Base-by-base conservation (phyloP, 352 stramenopile genomes). In the Globisporangium canariense region DNA sequence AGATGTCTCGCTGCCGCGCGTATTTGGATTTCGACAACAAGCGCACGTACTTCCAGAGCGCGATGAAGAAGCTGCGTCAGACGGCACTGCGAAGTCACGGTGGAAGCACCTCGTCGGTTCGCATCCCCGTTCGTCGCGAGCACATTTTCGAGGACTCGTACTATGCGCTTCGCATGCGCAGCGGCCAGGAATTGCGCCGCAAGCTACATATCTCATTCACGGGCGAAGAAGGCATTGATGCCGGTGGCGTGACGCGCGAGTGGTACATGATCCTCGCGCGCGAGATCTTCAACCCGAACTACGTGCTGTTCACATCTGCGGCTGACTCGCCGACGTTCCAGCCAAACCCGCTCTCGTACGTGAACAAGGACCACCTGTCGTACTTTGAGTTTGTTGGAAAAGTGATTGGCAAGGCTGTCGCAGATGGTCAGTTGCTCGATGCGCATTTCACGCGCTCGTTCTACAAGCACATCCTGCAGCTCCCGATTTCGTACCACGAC, bases 271-370 rank as follows among this genome's bases (percentile, higher is more conserved):
- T 99, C 75, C 75, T 99, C 34, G 96, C 97, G 3, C 98, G 98
- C 67, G 97, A 99, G 76, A 99, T 99, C 69, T 99, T 99, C 81
- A 99, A 99, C 76, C 97, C 97, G 53, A 99, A 99, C 74, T 99
- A 99, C 78, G 97, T 97, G 60, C 77, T 99, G 1, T 99, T 99
- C 80, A 99, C 97, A 47, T 98, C 97, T 20, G 98, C 97, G 4
- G 97, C 97, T 25, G 98, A 99, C 79, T 98, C 97, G 11, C 97
- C 96, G 53, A 99, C 98, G 9, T 99, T 99, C 77, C 97, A 99
- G 74, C 97, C 97, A 5, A 99, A 99, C 75, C 96, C 97, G 55
- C 87, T 99, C 40, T 99, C 96, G 57, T 98, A 95, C 66, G 98
- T 99, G 64, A 99, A 99, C 74, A 95, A 98, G 32, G 97, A 99